Percentiles rank a stretch among this genome's conserved stretches.
Conservation (phyloP, 805 yeast genomes). For the Saccharomycopsis sp. region DNA sequence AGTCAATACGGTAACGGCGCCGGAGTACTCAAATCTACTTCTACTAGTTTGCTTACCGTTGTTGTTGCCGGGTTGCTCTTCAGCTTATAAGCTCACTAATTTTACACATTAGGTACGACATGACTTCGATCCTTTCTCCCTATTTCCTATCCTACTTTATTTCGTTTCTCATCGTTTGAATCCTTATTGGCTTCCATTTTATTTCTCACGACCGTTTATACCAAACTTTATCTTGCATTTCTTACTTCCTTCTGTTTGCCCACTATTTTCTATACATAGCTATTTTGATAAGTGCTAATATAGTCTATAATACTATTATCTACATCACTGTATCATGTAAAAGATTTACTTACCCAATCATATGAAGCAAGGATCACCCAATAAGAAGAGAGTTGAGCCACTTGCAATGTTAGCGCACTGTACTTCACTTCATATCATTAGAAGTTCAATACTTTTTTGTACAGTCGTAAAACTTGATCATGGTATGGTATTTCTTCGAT, state of each 20-base stretch:
- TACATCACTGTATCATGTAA: not conserved
- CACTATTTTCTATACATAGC: not conserved
- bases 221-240: not conserved
- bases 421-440: too few species aligned
- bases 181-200: not conserved
- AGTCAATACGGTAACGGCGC: not conserved
- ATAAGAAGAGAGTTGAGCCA: too few species aligned
- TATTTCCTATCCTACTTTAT: not conserved
- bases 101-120: not conserved
- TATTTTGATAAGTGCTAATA: not conserved
- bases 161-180: not conserved
- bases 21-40: slow-evolving; percentile 18
- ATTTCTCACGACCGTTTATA: not conserved
- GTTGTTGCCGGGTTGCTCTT: not conserved
- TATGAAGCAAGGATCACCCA: too few species aligned
- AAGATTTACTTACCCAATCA: not conserved
- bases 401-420: not conserved
- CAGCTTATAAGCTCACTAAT: not conserved
- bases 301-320: not conserved
- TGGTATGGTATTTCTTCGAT: too few species aligned
- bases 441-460: too few species aligned
- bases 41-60: slow-evolving; percentile 5
- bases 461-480: too few species aligned
- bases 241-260: not conserved
- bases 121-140: not conserved